Evolutionary conservation across 371 early-diverging fungal genomes (phyloP), one percentile per base, ranked within the genome.

Genomic region (Apophysomyces trapeziformis): DNA sequence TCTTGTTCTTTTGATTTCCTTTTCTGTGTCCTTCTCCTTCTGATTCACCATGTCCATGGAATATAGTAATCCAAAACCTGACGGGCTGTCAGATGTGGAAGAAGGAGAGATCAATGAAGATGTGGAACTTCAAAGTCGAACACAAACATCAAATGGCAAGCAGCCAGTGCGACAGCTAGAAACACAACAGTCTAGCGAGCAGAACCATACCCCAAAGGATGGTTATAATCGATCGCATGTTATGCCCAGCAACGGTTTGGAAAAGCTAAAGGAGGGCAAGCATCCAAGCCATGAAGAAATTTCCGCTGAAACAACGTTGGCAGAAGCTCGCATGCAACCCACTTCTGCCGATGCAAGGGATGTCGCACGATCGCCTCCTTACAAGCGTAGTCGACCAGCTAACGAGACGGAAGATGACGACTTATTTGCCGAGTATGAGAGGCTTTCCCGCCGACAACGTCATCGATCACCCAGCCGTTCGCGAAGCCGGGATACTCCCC

Each of bases 351-450:
- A 50, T 35, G 5, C 9, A 6, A 21, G 21, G 21, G 54, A 50
- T 16, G 21, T 21, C 21, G 21, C 54, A 50, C 21, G 54, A 50
- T 50, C 54, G 9, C 21, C 54, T 18, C 64, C 66, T n/a, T 61
- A 61, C 11, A 69, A 66, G 64, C 7, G 69, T 44, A 60, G 57
- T 38, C 45, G 69, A 5, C 46, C 56, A n/a, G 69, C 61, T 21
- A 57, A 58, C 57, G 57, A 61, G 38, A 44, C 54, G 21, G 38
- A 54, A 56, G 76, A 75, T 14, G 76, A 79, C 16, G 80, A 76
- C 44, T 73, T 73, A 4, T 79, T 79, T 75, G 77, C 61, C 14
- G 80, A 79, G 67, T 79, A 79, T 35, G 80, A 79, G 67, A 67
- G 80, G 16, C 58, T 79, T 0, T 65, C 65, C 13, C 65, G 62